phyloP scores from a whole-genome alignment of 441 rosid species.

The Corymbia calophylla region DNA sequence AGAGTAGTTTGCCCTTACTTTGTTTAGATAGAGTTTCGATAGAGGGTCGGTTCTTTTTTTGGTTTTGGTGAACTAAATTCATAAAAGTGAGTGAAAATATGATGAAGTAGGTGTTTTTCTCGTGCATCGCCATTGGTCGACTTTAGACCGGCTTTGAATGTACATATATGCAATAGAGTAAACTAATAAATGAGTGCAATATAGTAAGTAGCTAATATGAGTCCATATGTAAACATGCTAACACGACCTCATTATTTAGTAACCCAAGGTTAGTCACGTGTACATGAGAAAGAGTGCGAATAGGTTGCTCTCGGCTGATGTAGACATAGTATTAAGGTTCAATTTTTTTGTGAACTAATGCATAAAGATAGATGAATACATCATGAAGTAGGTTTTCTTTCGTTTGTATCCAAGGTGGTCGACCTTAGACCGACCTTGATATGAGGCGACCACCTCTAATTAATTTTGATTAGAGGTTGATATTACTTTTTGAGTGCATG shows the following conservation, averaged over 20 bases:
- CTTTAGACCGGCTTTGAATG: background rate
- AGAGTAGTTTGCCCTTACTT: background rate
- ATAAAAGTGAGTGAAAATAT: background rate
- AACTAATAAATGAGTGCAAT: background rate
- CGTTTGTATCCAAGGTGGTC: background rate
- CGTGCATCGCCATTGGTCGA: background rate
- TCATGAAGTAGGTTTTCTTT: background rate
- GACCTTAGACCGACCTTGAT: background rate
- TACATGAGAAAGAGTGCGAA: background rate
- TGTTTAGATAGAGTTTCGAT: background rate
- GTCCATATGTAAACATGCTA: background rate
- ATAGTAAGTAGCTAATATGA: background rate
- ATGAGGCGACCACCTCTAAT: background rate
- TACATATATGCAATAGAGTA: background rate
- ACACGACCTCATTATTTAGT: background rate
- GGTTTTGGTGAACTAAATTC: background rate
- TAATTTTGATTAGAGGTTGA: background rate
- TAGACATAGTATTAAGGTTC: no score
- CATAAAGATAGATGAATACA: background rate
- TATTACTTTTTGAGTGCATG: background rate
- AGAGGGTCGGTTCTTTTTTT: no score
- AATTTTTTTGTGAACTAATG: background rate
- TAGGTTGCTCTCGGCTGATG: background rate
- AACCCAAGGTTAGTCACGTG: background rate
- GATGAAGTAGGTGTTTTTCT: background rate